These are phyloP conservation scores for Davidsoniella neocaledoniae DNA, from an alignment of 2,329 filamentous ascomycete species.

Conservation along the genomic window DNA sequence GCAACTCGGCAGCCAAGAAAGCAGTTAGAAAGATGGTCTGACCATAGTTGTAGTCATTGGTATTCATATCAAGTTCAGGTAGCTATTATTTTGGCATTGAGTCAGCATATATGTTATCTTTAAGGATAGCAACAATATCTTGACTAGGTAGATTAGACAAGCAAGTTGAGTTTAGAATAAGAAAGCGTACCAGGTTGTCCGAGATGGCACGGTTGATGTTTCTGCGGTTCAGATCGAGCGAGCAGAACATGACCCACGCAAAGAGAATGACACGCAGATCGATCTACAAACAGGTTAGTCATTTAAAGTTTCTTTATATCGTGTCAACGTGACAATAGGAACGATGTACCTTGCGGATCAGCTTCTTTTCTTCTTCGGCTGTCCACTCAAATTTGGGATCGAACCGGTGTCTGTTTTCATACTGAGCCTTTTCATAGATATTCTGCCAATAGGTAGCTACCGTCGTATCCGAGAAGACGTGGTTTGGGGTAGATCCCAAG, in stretches of 20 bases:
- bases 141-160: too few relatives aligned
- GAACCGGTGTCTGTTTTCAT: conserved; percentile 45
- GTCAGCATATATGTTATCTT: conserved; percentile 5
- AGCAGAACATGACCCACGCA: conserved; percentile 32
- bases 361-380: conserved; percentile 28
- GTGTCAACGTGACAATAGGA: not conserved
- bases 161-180: not conserved
- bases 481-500: conserved; percentile 20
- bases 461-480: conserved; percentile 32
- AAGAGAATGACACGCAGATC: conserved; percentile 13
- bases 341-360: conserved; percentile 21
- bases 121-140: not conserved
- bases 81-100: conserved; percentile 16
- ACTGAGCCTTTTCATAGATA: conserved; percentile 37
- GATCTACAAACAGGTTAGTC: conserved; percentile 7
- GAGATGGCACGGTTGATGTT: conserved; percentile 29
- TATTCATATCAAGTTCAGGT: conserved; percentile 24
- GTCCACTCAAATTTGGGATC: conserved; percentile 29
- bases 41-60: conserved; percentile 30
- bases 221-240: conserved; percentile 28
- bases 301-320: not conserved
- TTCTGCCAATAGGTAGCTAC: conserved; percentile 35
- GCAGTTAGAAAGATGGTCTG: conserved; percentile 26
- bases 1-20: conserved; percentile 31
- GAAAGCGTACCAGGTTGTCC: conserved; percentile 21